These are phyloP conservation scores for Biscogniauxia marginata DNA, from an alignment of 2,329 filamentous ascomycete species.

Conservation along the genomic window DNA sequence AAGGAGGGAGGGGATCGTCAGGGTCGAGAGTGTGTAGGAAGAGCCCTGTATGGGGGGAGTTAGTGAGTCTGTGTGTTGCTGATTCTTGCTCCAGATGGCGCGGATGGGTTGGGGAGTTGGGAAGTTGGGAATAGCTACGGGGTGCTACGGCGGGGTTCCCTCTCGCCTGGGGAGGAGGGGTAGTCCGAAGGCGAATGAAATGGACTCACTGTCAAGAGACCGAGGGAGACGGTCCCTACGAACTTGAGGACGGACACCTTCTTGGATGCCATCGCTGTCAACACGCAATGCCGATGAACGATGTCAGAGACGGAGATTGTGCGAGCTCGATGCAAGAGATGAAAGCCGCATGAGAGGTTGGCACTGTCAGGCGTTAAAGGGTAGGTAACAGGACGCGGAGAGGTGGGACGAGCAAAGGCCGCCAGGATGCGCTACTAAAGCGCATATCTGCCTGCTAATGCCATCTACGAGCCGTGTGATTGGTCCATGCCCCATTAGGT, in stretches of 20 bases:
- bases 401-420: no score
- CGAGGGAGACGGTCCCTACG: conserved; percentile 85
- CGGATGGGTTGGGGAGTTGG: no score
- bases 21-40: conserved; percentile 77
- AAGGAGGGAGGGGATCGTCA: conserved; percentile 78
- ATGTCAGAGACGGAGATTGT: conserved; percentile 3
- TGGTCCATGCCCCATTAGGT: not conserved
- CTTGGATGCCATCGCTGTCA: conserved; percentile 59
- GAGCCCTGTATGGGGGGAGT: conserved; percentile 63
- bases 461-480: not conserved
- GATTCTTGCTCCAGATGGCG: no score
- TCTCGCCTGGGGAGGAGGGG: conserved; percentile 17
- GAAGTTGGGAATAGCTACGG: conserved; percentile 4
- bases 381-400: not conserved
- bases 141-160: conserved; percentile 21
- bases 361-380: not conserved
- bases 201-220: conserved; percentile 74
- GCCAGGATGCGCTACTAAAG: no score
- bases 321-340: conserved; percentile 5
- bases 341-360: conserved; percentile 6
- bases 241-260: conserved; percentile 84
- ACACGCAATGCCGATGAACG: conserved; percentile 10
- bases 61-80: no score
- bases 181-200: conserved; percentile 9
- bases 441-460: not conserved